These are phyloP conservation scores for Trichoderma breve DNA, from an alignment of 2,329 filamentous ascomycete genomes.

Conservation along the genomic window DNA sequence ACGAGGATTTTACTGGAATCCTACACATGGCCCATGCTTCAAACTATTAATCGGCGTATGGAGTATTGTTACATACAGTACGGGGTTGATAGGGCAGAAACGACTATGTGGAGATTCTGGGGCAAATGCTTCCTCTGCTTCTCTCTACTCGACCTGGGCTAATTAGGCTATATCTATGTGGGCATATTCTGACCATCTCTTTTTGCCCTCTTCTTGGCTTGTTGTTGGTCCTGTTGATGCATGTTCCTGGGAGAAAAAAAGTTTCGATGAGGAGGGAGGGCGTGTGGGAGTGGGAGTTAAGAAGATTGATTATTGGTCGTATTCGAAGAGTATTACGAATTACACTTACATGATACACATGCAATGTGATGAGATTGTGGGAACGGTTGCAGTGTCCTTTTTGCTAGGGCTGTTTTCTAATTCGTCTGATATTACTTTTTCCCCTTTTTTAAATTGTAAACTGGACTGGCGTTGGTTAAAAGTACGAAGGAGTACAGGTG, in stretches of 20 bases:
- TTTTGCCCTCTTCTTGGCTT: neutral
- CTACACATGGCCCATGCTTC: neutral
- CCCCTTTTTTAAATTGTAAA: neutral
- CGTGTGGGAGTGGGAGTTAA: neutral
- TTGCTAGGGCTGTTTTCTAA: neutral
- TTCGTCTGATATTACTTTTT: neutral
- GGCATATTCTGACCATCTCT: neutral
- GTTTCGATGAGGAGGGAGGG: neutral
- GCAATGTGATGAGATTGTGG: neutral
- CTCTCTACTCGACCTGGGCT: neutral
- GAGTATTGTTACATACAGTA: neutral
- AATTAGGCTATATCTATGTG: conserved; percentile 2
- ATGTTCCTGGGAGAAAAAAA: neutral
- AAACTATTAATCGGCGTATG: neutral
- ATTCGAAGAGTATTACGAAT: neutral
- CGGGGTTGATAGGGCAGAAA: neutral
- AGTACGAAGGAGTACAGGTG: neutral
- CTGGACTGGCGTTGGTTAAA: neutral
- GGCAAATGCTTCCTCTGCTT: neutral
- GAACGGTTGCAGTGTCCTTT: neutral
- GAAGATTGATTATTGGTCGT: neutral
- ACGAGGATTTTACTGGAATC: neutral
- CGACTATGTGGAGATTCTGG: neutral
- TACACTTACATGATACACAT: neutral
- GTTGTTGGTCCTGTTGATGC: neutral